A percentile compares a stretch with the other conserved stretches of the same genome.
Evolutionary conservation across 176 grass and related monocot species (phyloP).

Genomic region (Puya raimondii): DNA sequence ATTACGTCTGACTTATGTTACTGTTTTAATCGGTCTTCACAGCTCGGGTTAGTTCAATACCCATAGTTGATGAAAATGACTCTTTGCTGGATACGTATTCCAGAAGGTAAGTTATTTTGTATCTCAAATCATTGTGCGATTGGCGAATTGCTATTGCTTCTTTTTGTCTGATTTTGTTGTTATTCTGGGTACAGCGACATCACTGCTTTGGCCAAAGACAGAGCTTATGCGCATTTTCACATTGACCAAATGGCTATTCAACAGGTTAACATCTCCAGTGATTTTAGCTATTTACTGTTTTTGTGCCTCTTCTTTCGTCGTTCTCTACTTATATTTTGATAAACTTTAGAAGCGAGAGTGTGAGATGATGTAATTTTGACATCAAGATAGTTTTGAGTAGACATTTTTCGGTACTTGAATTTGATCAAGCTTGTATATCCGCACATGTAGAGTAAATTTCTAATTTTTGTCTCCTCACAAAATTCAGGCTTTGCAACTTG

Average conservation of each 20-base stretch:
- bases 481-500: constrained; percentile 81
- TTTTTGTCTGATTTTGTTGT: neutral
- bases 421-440: too few relatives aligned
- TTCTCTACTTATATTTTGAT: too few relatives aligned
- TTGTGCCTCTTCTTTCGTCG: too few relatives aligned
- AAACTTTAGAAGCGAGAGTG: too few relatives aligned
- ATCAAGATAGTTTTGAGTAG: too few relatives aligned
- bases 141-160: neutral
- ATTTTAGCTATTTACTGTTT: too few relatives aligned
- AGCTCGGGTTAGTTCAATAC: constrained; percentile 92
- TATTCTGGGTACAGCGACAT: constrained; percentile 71
- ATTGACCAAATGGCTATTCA: constrained; percentile 91
- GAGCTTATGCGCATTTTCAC: constrained; percentile 75
- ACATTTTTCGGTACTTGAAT: too few relatives aligned
- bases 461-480: constrained; percentile 7
- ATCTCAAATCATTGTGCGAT: neutral
- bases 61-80: constrained; percentile 92
- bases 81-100: constrained; percentile 88
- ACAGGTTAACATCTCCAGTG: constrained; percentile 33
- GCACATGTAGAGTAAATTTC: neutral
- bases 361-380: too few relatives aligned
- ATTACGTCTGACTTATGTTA: neutral
- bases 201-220: constrained; percentile 97
- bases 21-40: constrained; percentile 21
- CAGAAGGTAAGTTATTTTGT: constrained; percentile 54